Evolutionary conservation across 148 eudicot genomes (phyloP).

Genomic region (Vaccinium macrocarpon): DNA sequence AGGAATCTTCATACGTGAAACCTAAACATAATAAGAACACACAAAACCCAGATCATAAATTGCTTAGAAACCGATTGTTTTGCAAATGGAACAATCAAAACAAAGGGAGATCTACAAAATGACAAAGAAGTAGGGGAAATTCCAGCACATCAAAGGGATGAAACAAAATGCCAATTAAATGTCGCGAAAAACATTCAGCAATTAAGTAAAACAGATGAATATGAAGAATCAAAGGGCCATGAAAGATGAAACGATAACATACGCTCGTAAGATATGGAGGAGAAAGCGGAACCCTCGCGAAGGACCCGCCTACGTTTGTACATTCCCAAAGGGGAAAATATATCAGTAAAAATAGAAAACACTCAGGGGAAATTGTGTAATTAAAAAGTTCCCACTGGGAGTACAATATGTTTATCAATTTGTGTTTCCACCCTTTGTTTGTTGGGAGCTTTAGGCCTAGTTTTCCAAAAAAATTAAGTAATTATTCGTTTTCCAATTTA

Average conservation of each 20-base stretch:
- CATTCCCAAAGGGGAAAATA: neutral
- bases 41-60: slow-evolving; percentile 1
- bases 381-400: neutral
- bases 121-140: neutral
- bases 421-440: neutral
- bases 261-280: neutral
- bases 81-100: neutral
- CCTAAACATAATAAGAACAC: slow-evolving; percentile 8
- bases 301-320: slow-evolving; percentile 3
- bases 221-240: neutral
- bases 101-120: neutral
- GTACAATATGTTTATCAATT: neutral
- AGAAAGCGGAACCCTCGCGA: slow-evolving; percentile 19
- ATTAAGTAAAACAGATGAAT: neutral
- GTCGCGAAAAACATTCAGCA: neutral
- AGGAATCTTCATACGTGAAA: neutral
- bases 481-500: no score
- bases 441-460: neutral
- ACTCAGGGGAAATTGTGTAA: neutral
- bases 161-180: neutral
- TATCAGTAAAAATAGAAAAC: neutral
- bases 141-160: neutral
- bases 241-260: slow-evolving; percentile 1
- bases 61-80: neutral
- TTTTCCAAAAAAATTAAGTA: no score